Evolutionary conservation across 441 rosid species (phyloP).

Genomic region (Populus hybrid): DNA sequence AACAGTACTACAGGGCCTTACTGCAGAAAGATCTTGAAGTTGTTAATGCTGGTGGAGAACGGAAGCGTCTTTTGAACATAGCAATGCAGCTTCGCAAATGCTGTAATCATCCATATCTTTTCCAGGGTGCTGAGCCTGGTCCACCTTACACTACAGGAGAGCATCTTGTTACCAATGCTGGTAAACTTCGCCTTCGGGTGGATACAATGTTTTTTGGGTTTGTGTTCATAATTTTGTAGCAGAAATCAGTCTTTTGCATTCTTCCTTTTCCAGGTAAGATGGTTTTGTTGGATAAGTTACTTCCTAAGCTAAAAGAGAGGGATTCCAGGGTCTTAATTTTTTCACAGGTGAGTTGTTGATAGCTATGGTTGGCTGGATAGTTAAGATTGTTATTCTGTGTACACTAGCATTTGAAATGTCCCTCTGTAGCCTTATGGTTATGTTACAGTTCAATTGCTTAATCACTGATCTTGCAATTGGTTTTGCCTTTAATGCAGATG

Average conservation of each 20-base stretch:
- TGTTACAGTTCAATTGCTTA: not conserved
- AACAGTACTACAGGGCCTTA: slow-evolving; percentile 82
- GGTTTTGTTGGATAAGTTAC: slow-evolving; percentile 98
- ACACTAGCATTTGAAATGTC: not conserved
- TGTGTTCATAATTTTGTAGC: not conserved
- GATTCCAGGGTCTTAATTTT: slow-evolving; percentile 97
- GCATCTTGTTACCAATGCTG: slow-evolving; percentile 89
- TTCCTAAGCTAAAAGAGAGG: slow-evolving; percentile 94
- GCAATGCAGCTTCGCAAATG: slow-evolving; percentile 99
- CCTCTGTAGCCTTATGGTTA: not conserved
- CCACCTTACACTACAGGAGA: slow-evolving; percentile 99
- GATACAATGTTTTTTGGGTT: slow-evolving; percentile 11
- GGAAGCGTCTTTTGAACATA: slow-evolving; percentile 90
- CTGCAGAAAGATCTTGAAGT: slow-evolving; percentile 99
- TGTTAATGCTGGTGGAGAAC: slow-evolving; percentile 99
- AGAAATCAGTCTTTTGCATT: slow-evolving; percentile 7
- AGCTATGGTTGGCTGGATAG: not conserved
- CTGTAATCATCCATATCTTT: slow-evolving; percentile 99
- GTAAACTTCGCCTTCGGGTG: slow-evolving; percentile 33
- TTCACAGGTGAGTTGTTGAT: slow-evolving; percentile 69
- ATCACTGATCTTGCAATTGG: slow-evolving; percentile 12
- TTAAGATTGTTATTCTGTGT: not conserved
- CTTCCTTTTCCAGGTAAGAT: slow-evolving; percentile 70
- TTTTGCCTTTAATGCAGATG: slow-evolving; percentile 58
- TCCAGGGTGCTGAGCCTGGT: slow-evolving; percentile 99